Percentiles rank a stretch among this genome's conserved stretches.
phyloP scores from a whole-genome alignment of 2,329 filamentous ascomycete species.

The Fusarium sp. region DNA sequence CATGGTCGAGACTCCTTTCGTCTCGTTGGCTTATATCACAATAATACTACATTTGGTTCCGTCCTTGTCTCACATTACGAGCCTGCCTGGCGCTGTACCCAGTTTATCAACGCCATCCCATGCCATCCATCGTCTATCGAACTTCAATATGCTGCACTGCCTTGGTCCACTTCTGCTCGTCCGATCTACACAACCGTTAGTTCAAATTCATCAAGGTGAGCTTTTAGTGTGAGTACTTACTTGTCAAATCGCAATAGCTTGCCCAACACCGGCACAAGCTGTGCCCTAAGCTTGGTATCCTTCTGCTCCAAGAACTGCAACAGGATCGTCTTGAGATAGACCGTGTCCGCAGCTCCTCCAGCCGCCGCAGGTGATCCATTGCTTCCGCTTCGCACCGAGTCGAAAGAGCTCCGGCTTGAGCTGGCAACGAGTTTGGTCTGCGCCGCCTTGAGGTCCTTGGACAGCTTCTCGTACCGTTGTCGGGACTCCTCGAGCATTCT shows the following conservation, averaged over 20 bases:
- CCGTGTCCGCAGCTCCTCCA: slow-evolving; percentile 57
- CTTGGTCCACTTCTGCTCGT: slow-evolving; percentile 88
- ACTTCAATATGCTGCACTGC: slow-evolving; percentile 71
- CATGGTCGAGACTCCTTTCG: not conserved
- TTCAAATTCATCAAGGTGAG: not conserved
- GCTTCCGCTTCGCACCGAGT: slow-evolving; percentile 52
- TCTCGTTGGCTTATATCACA: slow-evolving; percentile 12
- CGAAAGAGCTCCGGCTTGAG: slow-evolving; percentile 58
- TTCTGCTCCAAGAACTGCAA: slow-evolving; percentile 85
- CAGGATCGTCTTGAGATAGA: slow-evolving; percentile 84
- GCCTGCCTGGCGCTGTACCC: slow-evolving; percentile 17
- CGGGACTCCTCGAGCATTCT: slow-evolving; percentile 83
- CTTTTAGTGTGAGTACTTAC: slow-evolving; percentile 58
- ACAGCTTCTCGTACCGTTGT: slow-evolving; percentile 80
- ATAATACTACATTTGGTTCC: slow-evolving; percentile 33
- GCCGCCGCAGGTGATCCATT: slow-evolving; percentile 43
- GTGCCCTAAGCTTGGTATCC: slow-evolving; percentile 79
- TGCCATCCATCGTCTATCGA: slow-evolving; percentile 39
- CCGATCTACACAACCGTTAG: slow-evolving; percentile 55
- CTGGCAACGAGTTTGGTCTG: slow-evolving; percentile 62
- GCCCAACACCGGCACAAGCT: slow-evolving; percentile 81
- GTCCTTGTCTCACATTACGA: slow-evolving; percentile 4
- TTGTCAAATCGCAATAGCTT: slow-evolving; percentile 82
- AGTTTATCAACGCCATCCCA: slow-evolving; percentile 28
- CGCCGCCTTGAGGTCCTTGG: slow-evolving; percentile 71